These are phyloP conservation scores for Hypomontagnella monticulosa DNA, from an alignment of 495 filamentous ascomycete species.

Conservation along the genomic window DNA sequence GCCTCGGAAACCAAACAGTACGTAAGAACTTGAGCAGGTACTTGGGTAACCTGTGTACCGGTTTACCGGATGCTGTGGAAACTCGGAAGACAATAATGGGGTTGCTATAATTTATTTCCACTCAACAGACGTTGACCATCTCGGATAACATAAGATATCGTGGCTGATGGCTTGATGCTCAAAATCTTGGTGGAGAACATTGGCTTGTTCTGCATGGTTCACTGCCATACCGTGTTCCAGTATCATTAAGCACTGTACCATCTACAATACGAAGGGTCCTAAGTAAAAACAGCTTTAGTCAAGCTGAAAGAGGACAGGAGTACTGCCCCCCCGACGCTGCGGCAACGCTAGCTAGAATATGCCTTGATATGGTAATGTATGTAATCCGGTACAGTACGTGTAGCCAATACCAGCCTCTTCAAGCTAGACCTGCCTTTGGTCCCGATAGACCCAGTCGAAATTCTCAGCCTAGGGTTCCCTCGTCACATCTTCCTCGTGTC, in stretches of 20 bases:
- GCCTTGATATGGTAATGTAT: too few relatives aligned
- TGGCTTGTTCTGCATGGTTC: not conserved
- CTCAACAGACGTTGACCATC: slow-evolving; percentile 10
- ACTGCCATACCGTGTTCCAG: slow-evolving; percentile 7
- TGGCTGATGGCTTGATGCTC: slow-evolving; percentile 35
- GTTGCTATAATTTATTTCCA: slow-evolving; percentile 8
- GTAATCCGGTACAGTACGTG: not conserved
- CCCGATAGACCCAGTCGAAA: too few relatives aligned
- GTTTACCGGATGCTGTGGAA: slow-evolving; percentile 19
- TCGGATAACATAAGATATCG: slow-evolving; percentile 29
- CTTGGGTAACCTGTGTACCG: slow-evolving; percentile 15
- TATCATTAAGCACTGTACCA: slow-evolving; percentile 3
- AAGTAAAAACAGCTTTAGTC: too few relatives aligned
- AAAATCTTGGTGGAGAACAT: slow-evolving; percentile 23
- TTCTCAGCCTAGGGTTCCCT: not conserved
- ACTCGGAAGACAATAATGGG: slow-evolving; percentile 10
- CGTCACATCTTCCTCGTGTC: not conserved
- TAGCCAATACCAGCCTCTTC: not conserved
- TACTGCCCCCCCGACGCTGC: too few relatives aligned
- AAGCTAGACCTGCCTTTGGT: too few relatives aligned
- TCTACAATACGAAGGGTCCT: not conserved
- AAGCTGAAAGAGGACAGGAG: too few relatives aligned
- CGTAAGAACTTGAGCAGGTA: slow-evolving; percentile 19
- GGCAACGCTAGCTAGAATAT: too few relatives aligned
- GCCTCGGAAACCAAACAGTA: not conserved